Evolutionary conservation across 148 eudicot species (phyloP).

Genomic region (Silene latifolia): DNA sequence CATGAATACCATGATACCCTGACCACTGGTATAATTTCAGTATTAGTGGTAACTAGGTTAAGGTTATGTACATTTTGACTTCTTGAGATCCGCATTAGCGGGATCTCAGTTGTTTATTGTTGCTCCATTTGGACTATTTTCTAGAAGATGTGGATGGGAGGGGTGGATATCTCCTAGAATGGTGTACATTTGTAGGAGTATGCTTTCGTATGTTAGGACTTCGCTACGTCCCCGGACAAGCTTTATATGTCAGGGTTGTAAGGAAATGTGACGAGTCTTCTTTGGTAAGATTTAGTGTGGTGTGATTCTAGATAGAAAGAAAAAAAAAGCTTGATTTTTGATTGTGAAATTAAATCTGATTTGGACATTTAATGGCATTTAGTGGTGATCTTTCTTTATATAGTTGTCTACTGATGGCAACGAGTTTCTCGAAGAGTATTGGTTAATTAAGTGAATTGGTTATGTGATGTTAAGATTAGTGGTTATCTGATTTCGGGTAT

Average conservation of each 20-base stretch:
- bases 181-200: too few species aligned
- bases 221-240: neutral
- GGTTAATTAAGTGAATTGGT: neutral
- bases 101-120: neutral
- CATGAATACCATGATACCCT: too few species aligned
- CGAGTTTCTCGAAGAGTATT: neutral
- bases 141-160: neutral
- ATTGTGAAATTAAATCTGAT: neutral
- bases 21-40: neutral
- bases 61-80: neutral
- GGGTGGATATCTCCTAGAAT: neutral
- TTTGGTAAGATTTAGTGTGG: neutral
- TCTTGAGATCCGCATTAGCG: neutral
- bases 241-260: neutral
- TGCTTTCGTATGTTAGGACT: neutral
- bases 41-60: neutral
- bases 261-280: neutral
- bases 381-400: neutral
- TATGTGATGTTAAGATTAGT: neutral
- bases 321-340: neutral
- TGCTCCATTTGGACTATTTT: neutral
- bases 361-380: slow-evolving; percentile 5
- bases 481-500: neutral
- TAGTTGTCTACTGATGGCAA: neutral
- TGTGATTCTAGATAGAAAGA: neutral